phyloP scores from a whole-genome alignment of 2,329 filamentous ascomycete species.

The Trichoderma lentiforme region DNA sequence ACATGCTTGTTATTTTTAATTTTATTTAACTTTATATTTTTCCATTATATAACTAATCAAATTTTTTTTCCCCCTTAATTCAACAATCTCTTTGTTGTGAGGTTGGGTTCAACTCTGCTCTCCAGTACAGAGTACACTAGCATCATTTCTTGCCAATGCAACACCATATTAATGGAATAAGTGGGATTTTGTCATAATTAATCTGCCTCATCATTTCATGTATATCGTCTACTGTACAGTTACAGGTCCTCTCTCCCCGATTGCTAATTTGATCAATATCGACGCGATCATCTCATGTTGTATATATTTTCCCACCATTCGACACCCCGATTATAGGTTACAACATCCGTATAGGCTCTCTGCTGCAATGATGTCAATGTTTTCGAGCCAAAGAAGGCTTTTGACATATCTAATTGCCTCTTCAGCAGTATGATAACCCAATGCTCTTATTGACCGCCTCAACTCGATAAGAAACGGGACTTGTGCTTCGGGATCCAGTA shows the following conservation, averaged over 20 bases:
- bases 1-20: neutral
- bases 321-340: neutral
- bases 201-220: neutral
- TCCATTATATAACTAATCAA: neutral
- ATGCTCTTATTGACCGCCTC: neutral
- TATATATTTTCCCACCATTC: neutral
- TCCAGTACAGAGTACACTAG: neutral
- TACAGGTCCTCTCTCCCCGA: neutral
- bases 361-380: neutral
- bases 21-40: neutral
- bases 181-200: neutral
- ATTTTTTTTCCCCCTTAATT: neutral
- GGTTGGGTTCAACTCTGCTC: neutral
- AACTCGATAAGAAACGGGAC: neutral
- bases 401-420: neutral
- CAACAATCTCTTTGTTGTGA: neutral
- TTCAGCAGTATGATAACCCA: neutral
- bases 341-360: neutral
- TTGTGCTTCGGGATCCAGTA: neutral
- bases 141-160: neutral
- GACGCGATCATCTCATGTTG: neutral
- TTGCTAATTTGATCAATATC: neutral
- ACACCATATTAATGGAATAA: neutral
- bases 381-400: neutral
- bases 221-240: neutral